Evolutionary conservation across 306 rosid genomes (phyloP).

Genomic region (Fragaria iinumae): DNA sequence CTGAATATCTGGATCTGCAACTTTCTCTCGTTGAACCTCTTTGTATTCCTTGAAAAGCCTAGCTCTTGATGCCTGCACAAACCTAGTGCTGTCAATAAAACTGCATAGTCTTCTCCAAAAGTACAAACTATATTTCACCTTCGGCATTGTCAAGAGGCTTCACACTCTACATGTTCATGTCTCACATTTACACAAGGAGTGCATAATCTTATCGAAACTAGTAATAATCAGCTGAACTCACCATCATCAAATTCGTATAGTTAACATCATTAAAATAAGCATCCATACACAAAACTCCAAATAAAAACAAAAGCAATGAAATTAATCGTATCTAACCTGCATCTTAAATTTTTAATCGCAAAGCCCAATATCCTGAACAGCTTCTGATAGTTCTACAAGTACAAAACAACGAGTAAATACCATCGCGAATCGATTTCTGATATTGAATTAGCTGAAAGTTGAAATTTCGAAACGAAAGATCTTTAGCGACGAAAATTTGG

Average conservation of each 20-base stretch:
- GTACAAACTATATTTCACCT: neutral
- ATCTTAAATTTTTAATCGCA: neutral
- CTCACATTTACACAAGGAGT: no score
- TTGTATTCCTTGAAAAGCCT: conserved; percentile 94
- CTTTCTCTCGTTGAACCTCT: conserved; percentile 92
- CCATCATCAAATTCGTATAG: neutral
- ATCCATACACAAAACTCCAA: neutral
- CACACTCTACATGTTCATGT: no score
- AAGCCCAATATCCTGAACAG: neutral
- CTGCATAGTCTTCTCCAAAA: neutral
- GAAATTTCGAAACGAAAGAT: neutral
- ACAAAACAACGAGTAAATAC: neutral
- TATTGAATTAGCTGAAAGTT: neutral
- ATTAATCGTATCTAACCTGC: conserved; percentile 41
- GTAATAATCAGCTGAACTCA: neutral
- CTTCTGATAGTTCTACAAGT: neutral
- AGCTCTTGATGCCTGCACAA: conserved; percentile 77
- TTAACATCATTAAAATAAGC: neutral
- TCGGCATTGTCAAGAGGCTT: neutral
- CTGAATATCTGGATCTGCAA: conserved; percentile 88
- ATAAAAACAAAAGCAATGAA: neutral
- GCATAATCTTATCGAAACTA: neutral
- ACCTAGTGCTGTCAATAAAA: neutral
- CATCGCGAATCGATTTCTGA: neutral
- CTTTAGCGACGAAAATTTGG: neutral